These are phyloP conservation scores for Eutypa lata DNA, from an alignment of 2,329 filamentous ascomycete species.

Conservation along the genomic window DNA sequence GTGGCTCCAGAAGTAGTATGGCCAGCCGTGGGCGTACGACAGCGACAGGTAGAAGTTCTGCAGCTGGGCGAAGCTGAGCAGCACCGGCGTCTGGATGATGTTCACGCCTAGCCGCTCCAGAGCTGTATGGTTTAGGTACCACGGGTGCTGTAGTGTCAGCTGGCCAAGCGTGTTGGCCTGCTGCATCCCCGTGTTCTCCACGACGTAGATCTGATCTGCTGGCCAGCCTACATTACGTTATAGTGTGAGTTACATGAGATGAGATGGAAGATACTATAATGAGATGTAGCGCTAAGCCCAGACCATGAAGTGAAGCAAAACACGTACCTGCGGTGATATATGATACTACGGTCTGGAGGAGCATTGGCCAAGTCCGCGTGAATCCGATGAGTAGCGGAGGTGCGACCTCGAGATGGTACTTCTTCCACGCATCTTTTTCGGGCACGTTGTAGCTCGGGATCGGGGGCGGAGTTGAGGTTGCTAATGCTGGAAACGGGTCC, in stretches of 20 bases:
- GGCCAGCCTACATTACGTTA: constrained; percentile 42
- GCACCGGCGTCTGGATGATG: constrained; percentile 46
- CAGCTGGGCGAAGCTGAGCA: constrained; percentile 52
- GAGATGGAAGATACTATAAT: too few species aligned
- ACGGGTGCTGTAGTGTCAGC: constrained; percentile 52
- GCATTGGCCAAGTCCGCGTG: constrained; percentile 51
- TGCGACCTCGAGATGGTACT: constrained; percentile 33
- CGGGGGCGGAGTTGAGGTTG: constrained; percentile 32
- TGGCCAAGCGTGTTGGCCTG: constrained; percentile 46
- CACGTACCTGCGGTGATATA: constrained; percentile 49
- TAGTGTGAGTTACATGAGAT: not conserved
- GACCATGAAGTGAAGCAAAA: not conserved
- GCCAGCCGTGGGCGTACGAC: constrained; percentile 41
- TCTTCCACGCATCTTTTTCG: constrained; percentile 33
- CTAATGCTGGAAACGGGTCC: constrained; percentile 41
- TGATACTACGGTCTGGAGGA: constrained; percentile 52
- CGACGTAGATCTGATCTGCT: constrained; percentile 51
- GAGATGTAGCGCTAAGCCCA: not conserved
- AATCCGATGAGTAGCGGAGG: constrained; percentile 59
- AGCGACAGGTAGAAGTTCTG: constrained; percentile 52
- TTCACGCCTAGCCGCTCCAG: constrained; percentile 51
- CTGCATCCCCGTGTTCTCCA: constrained; percentile 59
- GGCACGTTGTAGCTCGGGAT: constrained; percentile 44
- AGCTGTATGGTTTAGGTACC: constrained; percentile 51
- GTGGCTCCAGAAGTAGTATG: constrained; percentile 55